Evolutionary conservation across 176 grass and related monocot species (phyloP), one percentile per base, ranked within the genome.

Genomic region (Zoysia japonica): DNA sequence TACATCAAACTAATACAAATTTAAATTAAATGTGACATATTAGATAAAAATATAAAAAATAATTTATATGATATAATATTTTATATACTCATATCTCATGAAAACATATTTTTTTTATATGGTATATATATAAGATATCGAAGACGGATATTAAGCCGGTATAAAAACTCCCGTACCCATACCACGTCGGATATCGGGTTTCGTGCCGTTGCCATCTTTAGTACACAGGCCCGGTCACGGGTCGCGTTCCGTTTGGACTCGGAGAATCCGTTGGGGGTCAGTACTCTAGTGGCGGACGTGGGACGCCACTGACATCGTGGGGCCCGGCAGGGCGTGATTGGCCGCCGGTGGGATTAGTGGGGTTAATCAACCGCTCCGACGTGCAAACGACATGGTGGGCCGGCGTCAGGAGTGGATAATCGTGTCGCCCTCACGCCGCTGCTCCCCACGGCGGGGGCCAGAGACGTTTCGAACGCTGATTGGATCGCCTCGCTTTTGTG

Each of bases 391-490:
- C 35, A 28, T 6, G 62, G 75, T 38, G 49, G 3, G 51, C 28
- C 4, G 47, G 51, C 48, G 76, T 80, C 40, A 84, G 81, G 15
- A 16, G 41, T 84, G 47, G 70, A 69, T 70, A 70, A 64, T 3
- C 45, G 81, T n/a, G 76, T 17, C 39, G 47, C 46, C 42, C 79
- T 41, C 61, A 28, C 68, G 6, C 42, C 38, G 52, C 14, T 60
- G 75, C 36, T 9, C 16, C 52, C 59, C 70, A 28, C 28, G 28
- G 28, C 28, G 19, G 47, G 62, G 13, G 50, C 80, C 62, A 7
- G 36, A 43, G 65, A 80, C 87, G 65, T 84, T 84, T 84, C 71
- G 77, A 4, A 6, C 7, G 56, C 65, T 80, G 76, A 84, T 84
- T 84, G 82, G 86, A 16, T 68, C 20, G 53, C 54, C 6, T 40